Evolutionary conservation across 164 flowering plant genomes (phyloP).

Genomic region (Nymphaea colorata): DNA sequence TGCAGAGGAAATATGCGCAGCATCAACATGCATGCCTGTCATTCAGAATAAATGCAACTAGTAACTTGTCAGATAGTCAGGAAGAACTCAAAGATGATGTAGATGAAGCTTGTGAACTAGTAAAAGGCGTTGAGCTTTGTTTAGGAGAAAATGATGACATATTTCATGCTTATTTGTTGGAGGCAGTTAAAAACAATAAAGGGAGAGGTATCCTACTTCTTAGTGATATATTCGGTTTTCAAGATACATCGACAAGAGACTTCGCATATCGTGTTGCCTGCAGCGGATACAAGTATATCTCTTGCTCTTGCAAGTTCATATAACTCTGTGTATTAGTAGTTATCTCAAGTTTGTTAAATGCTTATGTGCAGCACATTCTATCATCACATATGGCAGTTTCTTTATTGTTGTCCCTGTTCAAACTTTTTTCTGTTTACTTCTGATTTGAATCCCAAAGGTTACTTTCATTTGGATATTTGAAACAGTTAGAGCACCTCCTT

Average conservation of each 20-base stretch:
- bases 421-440: too few species aligned
- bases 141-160: slow-evolving; percentile 54
- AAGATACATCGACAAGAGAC: slow-evolving; percentile 72
- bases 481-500: too few species aligned
- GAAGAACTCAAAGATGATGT: slow-evolving; percentile 30
- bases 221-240: slow-evolving; percentile 74
- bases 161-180: slow-evolving; percentile 50
- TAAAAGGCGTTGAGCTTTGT: slow-evolving; percentile 56
- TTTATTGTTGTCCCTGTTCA: too few species aligned
- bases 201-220: slow-evolving; percentile 62
- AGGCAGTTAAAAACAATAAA: slow-evolving; percentile 84
- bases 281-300: slow-evolving; percentile 85
- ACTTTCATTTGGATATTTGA: too few species aligned
- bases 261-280: slow-evolving; percentile 90
- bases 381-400: too few species aligned
- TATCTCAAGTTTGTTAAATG: background rate
- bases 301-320: slow-evolving; percentile 2
- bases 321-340: too few species aligned
- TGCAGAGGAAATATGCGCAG: slow-evolving; percentile 40
- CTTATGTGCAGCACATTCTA: background rate
- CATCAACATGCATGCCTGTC: slow-evolving; percentile 10
- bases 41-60: slow-evolving; percentile 8
- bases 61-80: slow-evolving; percentile 25
- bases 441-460: too few species aligned
- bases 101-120: slow-evolving; percentile 75